Base-by-base conservation (phyloP, 352 stramenopile species). In the Phytophthora cryptogea region DNA sequence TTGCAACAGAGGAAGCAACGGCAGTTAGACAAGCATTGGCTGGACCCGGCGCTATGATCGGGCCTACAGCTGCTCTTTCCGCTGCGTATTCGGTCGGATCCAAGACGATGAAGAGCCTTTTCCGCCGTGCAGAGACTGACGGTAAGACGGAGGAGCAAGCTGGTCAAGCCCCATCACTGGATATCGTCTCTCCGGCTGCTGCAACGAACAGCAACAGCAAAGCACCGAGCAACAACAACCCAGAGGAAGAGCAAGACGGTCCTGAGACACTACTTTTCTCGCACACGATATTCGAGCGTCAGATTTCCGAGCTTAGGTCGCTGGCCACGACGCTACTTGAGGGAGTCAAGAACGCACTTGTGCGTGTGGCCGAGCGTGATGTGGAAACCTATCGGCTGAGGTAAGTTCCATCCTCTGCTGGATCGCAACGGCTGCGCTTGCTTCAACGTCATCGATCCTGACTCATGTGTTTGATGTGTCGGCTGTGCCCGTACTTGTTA, bases 71-170 rank as follows among this genome's bases (percentile, higher is more conserved):
- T 28, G 83, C 83, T 5, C 64, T 93, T 10, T 82, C 78, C 5
- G 83, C 81, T 4, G 83, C 80, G 8, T 93, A 91, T 63, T 89
- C 81, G 6, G 80, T 86, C 1, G 83, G 83, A 17, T 90, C 80
- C 1, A 86, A 86, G 52, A 90, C 83, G 8, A 75, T 92, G 57
- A 82, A 80, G 43, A 91, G 68, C 37, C 47, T 93, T 33, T 89
- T 93, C 33, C 76, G 51, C 8, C 63, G 68, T 59, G 56, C 46
- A 54, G 54, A 74, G 32, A 64, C 54, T 32, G 50, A 68, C 28
- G 69, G 41, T 55, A 62, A 66, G 23, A 23, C 26, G 46, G 47
- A 42, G 4, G 47, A 54, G 0, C 32, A 58, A 54, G 23, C 8
- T 14, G 16, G 8, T 14, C 30, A 46, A 4, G 9, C 17, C n/a